Evolutionary conservation across 164 flowering plant genomes (phyloP).

Genomic region (Liquidambar formosana): DNA sequence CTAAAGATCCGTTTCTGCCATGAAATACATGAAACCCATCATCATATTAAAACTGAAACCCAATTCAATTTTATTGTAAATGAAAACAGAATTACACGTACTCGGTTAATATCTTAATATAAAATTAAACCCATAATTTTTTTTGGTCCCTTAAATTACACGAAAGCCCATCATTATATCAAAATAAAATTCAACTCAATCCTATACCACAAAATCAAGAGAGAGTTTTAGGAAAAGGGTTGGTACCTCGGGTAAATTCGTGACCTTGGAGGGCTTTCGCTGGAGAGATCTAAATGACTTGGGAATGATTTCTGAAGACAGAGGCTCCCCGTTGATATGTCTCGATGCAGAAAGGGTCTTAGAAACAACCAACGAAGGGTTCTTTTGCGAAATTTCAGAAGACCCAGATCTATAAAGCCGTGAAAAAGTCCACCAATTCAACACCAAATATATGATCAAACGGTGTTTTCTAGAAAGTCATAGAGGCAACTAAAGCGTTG

Average conservation of each 20-base stretch:
- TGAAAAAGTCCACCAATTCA: not conserved
- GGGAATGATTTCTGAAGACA: not conserved
- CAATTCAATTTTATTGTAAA: not conserved
- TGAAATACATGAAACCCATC: not conserved
- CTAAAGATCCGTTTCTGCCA: conserved; percentile 21
- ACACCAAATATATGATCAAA: not conserved
- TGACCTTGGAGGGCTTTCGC: conserved; percentile 13
- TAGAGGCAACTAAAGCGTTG: not conserved
- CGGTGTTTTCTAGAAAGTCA: not conserved
- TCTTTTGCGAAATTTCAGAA: conserved; percentile 6
- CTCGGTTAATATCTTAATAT: conserved; percentile 3
- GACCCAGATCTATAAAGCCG: conserved; percentile 11
- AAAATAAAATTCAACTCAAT: not conserved
- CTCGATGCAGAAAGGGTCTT: conserved; percentile 6
- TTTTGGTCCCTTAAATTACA: not conserved
- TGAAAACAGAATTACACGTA: not conserved
- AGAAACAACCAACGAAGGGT: conserved; percentile 8
- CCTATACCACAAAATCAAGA: not conserved
- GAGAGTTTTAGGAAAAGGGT: not conserved
- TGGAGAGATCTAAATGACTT: conserved; percentile 3
- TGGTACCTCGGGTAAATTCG: conserved; percentile 18
- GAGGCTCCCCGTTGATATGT: not conserved
- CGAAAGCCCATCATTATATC: not conserved
- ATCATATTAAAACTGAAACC: not conserved
- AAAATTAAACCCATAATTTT: too few relatives aligned